Evolutionary conservation across 2,329 filamentous ascomycete species (phyloP).

Genomic region (Geosmithia morbida): DNA sequence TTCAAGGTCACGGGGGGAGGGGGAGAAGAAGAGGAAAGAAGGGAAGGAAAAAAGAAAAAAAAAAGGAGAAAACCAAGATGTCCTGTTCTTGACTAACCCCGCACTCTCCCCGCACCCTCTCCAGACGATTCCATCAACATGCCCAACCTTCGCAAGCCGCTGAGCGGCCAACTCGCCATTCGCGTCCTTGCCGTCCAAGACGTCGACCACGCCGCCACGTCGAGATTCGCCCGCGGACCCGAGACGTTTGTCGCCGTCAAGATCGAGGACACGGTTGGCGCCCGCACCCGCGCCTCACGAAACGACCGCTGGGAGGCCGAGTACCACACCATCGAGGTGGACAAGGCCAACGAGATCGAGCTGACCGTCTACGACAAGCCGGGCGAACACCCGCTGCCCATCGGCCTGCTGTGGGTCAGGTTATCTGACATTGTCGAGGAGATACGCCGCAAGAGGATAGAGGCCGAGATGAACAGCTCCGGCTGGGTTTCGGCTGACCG

Average conservation of each 20-base stretch:
- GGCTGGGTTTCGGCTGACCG: constrained; percentile 97
- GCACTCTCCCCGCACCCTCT: too few species aligned
- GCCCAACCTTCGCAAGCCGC: constrained; percentile 88
- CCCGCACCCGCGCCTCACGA: constrained; percentile 70
- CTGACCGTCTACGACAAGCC: constrained; percentile 96
- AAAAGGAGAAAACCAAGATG: too few species aligned
- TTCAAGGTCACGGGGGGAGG: too few species aligned
- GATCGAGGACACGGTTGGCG: constrained; percentile 86
- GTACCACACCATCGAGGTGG: constrained; percentile 80
- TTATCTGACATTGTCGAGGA: constrained; percentile 97
- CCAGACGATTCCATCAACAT: constrained; percentile 92
- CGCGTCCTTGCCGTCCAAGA: constrained; percentile 82
- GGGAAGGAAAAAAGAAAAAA: too few species aligned
- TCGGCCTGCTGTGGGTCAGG: constrained; percentile 89
- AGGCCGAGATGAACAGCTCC: constrained; percentile 84
- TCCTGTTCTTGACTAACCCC: not conserved
- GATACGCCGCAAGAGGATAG: constrained; percentile 92
- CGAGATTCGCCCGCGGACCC: constrained; percentile 74
- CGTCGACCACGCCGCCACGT: constrained; percentile 80
- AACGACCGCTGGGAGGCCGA: constrained; percentile 89
- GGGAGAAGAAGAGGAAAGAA: too few species aligned
- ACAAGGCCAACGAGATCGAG: constrained; percentile 98
- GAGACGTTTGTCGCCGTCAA: constrained; percentile 96
- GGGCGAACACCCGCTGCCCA: constrained; percentile 77
- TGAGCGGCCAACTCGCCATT: constrained; percentile 80